These are phyloP conservation scores for Arthrobotrys pseudoclavata DNA, from an alignment of 2,329 filamentous ascomycete genomes.

Conservation along the genomic window DNA sequence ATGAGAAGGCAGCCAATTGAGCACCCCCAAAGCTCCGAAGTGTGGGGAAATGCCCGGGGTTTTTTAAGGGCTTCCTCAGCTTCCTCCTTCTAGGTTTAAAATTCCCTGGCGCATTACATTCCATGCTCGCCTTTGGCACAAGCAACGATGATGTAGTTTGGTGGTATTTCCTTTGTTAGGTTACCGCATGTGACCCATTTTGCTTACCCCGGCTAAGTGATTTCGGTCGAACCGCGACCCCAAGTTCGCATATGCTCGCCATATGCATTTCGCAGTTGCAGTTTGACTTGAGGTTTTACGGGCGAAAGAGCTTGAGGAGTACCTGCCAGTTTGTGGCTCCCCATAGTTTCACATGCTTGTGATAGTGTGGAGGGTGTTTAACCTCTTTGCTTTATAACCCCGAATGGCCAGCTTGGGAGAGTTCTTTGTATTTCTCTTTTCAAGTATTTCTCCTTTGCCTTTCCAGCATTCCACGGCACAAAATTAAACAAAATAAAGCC, in stretches of 20 bases:
- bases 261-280: neutral
- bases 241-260: constrained; percentile 13
- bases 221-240: constrained; percentile 31
- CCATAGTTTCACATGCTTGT: constrained; percentile 55
- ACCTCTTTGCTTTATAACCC: constrained; percentile 4
- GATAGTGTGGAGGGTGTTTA: neutral
- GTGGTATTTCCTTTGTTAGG: neutral
- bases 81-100: constrained; percentile 1
- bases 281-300: neutral
- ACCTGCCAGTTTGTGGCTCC: constrained; percentile 30
- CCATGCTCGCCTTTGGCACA: neutral
- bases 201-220: neutral
- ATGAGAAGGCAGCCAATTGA: constrained; percentile 39
- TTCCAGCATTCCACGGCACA: constrained; percentile 52
- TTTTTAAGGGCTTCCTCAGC: neutral
- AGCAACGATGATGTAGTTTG: constrained; percentile 26
- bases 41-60: constrained; percentile 51
- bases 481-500: constrained; percentile 2
- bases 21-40: constrained; percentile 38
- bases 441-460: neutral
- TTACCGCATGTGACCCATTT: constrained; percentile 43
- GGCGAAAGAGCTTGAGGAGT: neutral
- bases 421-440: neutral
- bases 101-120: neutral
- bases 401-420: constrained; percentile 3